phyloP scores from a whole-genome alignment of 768 basidiomycete genomes.

The Lactarius sanguifluus region DNA sequence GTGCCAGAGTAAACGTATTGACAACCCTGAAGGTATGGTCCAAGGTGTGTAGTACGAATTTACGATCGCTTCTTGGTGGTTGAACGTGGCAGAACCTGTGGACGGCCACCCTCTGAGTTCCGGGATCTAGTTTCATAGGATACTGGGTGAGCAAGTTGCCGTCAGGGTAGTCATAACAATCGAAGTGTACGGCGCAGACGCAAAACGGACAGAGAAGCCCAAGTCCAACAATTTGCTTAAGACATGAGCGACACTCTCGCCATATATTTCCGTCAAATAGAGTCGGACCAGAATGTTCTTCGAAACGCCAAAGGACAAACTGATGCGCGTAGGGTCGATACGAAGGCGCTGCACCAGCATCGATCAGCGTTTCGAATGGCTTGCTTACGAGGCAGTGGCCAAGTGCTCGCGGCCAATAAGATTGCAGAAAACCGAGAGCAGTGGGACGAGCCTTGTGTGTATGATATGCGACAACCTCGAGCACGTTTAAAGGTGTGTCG shows the following conservation, averaged over 20 bases:
- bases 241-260: constrained; percentile 57
- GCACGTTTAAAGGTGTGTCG: constrained; percentile 68
- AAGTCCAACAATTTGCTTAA: constrained; percentile 57
- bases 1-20: constrained; percentile 71
- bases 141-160: constrained; percentile 63
- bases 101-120: constrained; percentile 58
- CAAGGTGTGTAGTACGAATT: constrained; percentile 33
- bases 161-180: constrained; percentile 72
- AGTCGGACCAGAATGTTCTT: constrained; percentile 31
- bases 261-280: constrained; percentile 39
- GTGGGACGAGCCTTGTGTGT: constrained; percentile 51
- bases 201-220: constrained; percentile 73
- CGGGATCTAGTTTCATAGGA: constrained; percentile 42
- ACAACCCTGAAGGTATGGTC: constrained; percentile 55
- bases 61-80: constrained; percentile 35
- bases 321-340: constrained; percentile 55
- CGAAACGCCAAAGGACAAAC: constrained; percentile 69
- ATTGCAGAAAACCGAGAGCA: constrained; percentile 56
- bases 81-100: constrained; percentile 58
- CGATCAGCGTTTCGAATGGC: constrained; percentile 46
- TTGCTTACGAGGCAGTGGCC: constrained; percentile 66
- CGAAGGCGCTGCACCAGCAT: constrained; percentile 32
- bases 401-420: constrained; percentile 65
- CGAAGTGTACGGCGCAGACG: constrained; percentile 67
- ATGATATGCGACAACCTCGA: constrained; percentile 71